Conservation (phyloP, 805 yeast species). For the Cyberlindnera mycetangii region DNA sequence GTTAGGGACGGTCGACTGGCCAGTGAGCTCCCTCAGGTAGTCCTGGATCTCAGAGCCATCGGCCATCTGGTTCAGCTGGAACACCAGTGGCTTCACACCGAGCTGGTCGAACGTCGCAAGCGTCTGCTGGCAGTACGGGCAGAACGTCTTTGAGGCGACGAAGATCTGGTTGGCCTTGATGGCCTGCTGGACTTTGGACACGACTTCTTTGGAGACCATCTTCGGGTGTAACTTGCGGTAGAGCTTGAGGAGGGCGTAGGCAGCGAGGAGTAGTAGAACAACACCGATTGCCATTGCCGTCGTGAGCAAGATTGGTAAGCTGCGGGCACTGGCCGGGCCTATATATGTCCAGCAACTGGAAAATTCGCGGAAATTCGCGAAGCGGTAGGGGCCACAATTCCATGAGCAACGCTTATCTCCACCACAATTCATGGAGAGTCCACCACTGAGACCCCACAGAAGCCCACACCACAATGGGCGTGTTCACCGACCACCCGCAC, state of each 20-base stretch:
- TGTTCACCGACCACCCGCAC: constrained; percentile 57
- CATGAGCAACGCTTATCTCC: not conserved
- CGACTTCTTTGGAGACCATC: constrained; percentile 59
- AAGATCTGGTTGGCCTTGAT: constrained; percentile 67
- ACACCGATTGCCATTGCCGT: not conserved
- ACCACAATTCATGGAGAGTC: not conserved
- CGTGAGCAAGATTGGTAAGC: too few relatives aligned
- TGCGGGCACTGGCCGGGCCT: too few relatives aligned
- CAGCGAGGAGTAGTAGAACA: not conserved
- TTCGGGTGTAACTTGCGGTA: constrained; percentile 17
- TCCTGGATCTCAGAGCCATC: constrained; percentile 83
- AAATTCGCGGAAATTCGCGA: too few relatives aligned
- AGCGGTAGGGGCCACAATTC: too few relatives aligned
- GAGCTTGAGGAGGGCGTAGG: constrained; percentile 2
- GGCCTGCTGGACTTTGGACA: constrained; percentile 56
- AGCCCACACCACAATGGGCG: constrained; percentile 39
- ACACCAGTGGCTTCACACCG: constrained; percentile 44
- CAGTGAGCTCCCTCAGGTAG: constrained; percentile 72
- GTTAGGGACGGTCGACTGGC: constrained; percentile 93
- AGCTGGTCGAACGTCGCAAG: constrained; percentile 36
- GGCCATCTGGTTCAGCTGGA: constrained; percentile 46
- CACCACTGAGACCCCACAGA: too few relatives aligned
- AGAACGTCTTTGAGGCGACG: constrained; percentile 78
- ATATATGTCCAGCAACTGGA: too few relatives aligned
- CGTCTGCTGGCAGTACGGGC: constrained; percentile 60